These are phyloP conservation scores for Tulasnella calospora DNA, from an alignment of 768 basidiomycete species.

Conservation along the genomic window DNA sequence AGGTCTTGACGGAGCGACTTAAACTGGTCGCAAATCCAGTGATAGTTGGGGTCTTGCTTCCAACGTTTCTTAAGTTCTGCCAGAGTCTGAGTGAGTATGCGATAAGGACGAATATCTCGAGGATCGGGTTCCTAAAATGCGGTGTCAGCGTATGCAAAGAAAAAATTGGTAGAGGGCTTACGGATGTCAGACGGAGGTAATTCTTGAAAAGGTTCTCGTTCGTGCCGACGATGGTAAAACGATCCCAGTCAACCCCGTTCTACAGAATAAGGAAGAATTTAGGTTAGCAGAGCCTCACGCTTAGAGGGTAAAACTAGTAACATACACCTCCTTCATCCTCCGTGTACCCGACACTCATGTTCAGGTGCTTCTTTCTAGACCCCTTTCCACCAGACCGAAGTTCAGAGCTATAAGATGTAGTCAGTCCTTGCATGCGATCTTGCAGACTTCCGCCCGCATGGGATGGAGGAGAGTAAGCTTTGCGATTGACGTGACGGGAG, in stretches of 20 bases:
- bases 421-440: slow-evolving; percentile 33
- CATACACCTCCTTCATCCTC: slow-evolving; percentile 27
- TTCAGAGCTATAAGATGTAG: slow-evolving; percentile 16
- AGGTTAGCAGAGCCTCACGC: neutral
- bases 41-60: slow-evolving; percentile 70
- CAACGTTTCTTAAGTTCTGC: slow-evolving; percentile 82
- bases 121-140: slow-evolving; percentile 85
- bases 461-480: slow-evolving; percentile 12
- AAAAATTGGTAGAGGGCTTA: slow-evolving; percentile 33
- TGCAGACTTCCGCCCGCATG: slow-evolving; percentile 29
- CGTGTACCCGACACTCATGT: slow-evolving; percentile 26
- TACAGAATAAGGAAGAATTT: slow-evolving; percentile 35
- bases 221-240: slow-evolving; percentile 89
- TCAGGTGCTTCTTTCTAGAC: slow-evolving; percentile 52
- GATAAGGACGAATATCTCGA: slow-evolving; percentile 85
- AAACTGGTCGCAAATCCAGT: slow-evolving; percentile 96
- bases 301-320: slow-evolving; percentile 14
- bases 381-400: slow-evolving; percentile 31
- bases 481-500: slow-evolving; percentile 29
- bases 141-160: neutral
- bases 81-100: slow-evolving; percentile 78
- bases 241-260: slow-evolving; percentile 98
- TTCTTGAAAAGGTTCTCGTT: slow-evolving; percentile 89
- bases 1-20: slow-evolving; percentile 96
- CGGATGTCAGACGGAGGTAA: slow-evolving; percentile 88